phyloP scores from a whole-genome alignment of 345 rosid genomes.

The Crucihimalaya himalaica region DNA sequence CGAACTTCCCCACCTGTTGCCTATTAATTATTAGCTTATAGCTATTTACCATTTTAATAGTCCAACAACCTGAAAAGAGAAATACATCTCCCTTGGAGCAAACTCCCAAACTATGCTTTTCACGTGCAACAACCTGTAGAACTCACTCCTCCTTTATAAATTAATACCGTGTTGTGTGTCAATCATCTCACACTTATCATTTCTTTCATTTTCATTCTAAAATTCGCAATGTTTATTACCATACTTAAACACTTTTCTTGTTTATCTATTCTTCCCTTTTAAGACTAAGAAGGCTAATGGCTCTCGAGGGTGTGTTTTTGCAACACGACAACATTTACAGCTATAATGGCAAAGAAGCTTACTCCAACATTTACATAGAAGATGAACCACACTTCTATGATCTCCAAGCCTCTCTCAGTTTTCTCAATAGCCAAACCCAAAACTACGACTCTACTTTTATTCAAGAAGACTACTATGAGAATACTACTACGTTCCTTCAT shows the following conservation, averaged over 20 bases:
- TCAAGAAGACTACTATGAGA: slow-evolving; percentile 34
- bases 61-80: slow-evolving; percentile 36
- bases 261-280: slow-evolving; percentile 6
- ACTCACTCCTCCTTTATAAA: slow-evolving; percentile 24
- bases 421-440: slow-evolving; percentile 50
- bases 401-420: slow-evolving; percentile 33
- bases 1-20: slow-evolving; percentile 2
- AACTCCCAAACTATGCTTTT: slow-evolving; percentile 39
- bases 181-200: slow-evolving; percentile 8
- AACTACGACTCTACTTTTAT: slow-evolving; percentile 16
- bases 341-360: slow-evolving; percentile 46
- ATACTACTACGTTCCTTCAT: slow-evolving; percentile 3
- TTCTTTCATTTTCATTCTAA: not conserved
- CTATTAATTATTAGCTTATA: not conserved
- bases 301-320: slow-evolving; percentile 66
- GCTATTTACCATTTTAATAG: slow-evolving; percentile 2
- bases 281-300: slow-evolving; percentile 45
- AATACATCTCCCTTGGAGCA: slow-evolving; percentile 43
- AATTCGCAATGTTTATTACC: not conserved
- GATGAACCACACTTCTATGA: slow-evolving; percentile 32
- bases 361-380: slow-evolving; percentile 47
- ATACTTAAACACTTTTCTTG: slow-evolving; percentile 12
- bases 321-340: slow-evolving; percentile 52
- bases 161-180: not conserved
- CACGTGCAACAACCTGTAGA: slow-evolving; percentile 43